Conservation (phyloP, 139 green algal species). For the Pleodorina starrii region DNA sequence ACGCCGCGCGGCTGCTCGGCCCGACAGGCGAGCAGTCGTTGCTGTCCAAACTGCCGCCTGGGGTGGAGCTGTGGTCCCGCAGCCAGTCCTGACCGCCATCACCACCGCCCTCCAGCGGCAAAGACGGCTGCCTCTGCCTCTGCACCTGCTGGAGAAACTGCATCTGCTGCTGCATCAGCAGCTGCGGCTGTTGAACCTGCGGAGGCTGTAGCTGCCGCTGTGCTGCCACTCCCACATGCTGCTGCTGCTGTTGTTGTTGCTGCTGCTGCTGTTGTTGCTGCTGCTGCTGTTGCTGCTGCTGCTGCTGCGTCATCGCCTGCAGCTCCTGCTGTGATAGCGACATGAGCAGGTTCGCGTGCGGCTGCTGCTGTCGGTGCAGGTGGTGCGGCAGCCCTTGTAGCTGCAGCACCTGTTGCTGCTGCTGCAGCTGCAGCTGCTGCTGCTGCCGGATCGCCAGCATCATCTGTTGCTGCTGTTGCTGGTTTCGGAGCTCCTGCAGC, state of each 20-base stretch:
- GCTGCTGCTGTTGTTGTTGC: not conserved
- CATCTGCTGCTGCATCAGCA: not conserved
- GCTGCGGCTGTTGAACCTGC: not conserved
- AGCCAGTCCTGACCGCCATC: not conserved
- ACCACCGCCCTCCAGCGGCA: not conserved
- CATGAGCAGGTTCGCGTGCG: not conserved
- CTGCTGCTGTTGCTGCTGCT: not conserved
- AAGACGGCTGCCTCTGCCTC: too few species aligned
- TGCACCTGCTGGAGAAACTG: not conserved
- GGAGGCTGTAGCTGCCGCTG: not conserved
- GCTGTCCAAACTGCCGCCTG: not conserved
- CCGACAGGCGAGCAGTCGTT: not conserved
- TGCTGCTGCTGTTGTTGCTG: not conserved
- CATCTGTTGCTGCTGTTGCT: not conserved
- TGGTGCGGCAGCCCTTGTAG: not conserved
- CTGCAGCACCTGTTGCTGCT: not conserved
- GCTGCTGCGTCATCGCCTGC: not conserved
- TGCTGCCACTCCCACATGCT: not conserved
- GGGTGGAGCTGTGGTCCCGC: not conserved
- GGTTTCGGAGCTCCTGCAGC: constrained; percentile 12
- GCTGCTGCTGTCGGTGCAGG: not conserved
- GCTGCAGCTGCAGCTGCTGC: not conserved
- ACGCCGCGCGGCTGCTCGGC: not conserved
- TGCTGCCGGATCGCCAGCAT: not conserved
- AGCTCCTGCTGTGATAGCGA: not conserved